phyloP scores from a whole-genome alignment of 805 yeast genomes.

The Candida peoriensis region DNA sequence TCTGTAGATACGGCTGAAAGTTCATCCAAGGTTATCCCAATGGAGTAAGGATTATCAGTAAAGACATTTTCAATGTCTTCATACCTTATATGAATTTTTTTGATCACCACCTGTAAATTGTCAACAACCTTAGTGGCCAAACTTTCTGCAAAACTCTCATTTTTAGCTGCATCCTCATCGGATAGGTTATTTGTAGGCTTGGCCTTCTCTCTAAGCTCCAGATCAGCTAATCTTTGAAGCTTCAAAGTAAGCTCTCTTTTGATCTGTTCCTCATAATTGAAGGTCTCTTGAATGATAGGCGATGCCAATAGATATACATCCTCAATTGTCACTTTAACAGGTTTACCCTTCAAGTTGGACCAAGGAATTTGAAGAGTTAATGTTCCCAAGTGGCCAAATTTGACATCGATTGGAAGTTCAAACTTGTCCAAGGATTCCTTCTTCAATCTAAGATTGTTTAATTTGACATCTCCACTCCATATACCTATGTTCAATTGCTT shows the following conservation, averaged over 20 bases:
- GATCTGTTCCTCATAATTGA: conserved; percentile 48
- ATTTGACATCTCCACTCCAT: conserved; percentile 95
- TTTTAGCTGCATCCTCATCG: conserved; percentile 40
- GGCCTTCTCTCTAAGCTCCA: conserved; percentile 49
- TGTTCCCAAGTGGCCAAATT: conserved; percentile 86
- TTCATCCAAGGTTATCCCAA: conserved; percentile 81
- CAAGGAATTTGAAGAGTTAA: conserved; percentile 92
- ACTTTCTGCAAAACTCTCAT: conserved; percentile 82
- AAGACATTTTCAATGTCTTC: conserved; percentile 71
- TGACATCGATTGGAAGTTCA: conserved; percentile 80
- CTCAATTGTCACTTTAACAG: conserved; percentile 82
- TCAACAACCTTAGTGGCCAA: conserved; percentile 87
- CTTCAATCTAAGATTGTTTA: conserved; percentile 70
- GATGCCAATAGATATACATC: conserved; percentile 80
- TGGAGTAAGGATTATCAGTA: conserved; percentile 69
- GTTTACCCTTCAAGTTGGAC: conserved; percentile 89
- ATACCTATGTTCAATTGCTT: conserved; percentile 92
- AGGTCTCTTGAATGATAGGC: conserved; percentile 59
- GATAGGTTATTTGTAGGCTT: conserved; percentile 30
- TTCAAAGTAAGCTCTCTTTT: conserved; percentile 62
- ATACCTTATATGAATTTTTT: conserved; percentile 85
- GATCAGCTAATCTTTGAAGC: conserved; percentile 58
- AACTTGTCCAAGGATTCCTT: conserved; percentile 86
- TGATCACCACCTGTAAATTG: conserved; percentile 85
- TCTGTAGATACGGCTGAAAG: conserved; percentile 90